Evolutionary conservation across 2,329 filamentous ascomycete species (phyloP).

Genomic region (Teratosphaeriaceae sp.): DNA sequence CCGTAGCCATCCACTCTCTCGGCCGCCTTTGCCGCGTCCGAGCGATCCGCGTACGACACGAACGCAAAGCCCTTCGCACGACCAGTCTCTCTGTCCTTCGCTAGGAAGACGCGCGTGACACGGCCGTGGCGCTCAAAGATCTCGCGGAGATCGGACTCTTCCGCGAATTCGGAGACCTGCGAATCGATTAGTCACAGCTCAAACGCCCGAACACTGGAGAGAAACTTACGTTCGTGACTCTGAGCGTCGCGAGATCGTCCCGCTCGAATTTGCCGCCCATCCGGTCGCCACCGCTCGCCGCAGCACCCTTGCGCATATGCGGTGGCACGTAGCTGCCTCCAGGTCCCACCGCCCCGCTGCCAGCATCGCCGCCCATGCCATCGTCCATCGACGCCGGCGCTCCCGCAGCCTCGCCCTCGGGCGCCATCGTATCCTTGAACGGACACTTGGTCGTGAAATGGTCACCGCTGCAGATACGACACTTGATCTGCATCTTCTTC

Average conservation of each 20-base stretch:
- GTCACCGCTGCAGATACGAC: conserved; percentile 96
- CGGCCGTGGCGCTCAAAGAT: conserved; percentile 98
- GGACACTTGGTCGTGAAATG: conserved; percentile 99
- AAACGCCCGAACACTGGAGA: neutral
- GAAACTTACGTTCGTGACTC: conserved; percentile 87
- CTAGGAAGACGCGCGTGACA: conserved; percentile 94
- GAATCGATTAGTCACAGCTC: conserved; percentile 2
- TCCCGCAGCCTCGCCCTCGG: conserved; percentile 48
- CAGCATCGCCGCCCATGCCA: conserved; percentile 40
- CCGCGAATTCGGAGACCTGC: conserved; percentile 92
- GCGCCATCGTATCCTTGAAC: conserved; percentile 99
- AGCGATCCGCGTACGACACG: conserved; percentile 88
- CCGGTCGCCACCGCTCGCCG: conserved; percentile 64
- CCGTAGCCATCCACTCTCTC: conserved; percentile 96
- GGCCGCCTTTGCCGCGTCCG: conserved; percentile 85
- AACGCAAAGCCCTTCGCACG: conserved; percentile 98
- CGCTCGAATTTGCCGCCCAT: conserved; percentile 94
- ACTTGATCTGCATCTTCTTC: conserved; percentile 99
- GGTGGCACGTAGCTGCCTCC: conserved; percentile 91
- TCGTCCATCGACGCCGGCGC: conserved; percentile 42
- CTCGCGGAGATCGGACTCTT: conserved; percentile 89
- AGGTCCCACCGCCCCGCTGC: conserved; percentile 49
- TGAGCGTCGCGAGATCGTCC: conserved; percentile 91
- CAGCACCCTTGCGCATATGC: conserved; percentile 61
- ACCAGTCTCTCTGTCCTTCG: conserved; percentile 94